A percentile compares a stretch with the other conserved stretches of the same genome.
phyloP scores from a whole-genome alignment of 2,329 filamentous ascomycete genomes.

The Blumeriella jaapii region DNA sequence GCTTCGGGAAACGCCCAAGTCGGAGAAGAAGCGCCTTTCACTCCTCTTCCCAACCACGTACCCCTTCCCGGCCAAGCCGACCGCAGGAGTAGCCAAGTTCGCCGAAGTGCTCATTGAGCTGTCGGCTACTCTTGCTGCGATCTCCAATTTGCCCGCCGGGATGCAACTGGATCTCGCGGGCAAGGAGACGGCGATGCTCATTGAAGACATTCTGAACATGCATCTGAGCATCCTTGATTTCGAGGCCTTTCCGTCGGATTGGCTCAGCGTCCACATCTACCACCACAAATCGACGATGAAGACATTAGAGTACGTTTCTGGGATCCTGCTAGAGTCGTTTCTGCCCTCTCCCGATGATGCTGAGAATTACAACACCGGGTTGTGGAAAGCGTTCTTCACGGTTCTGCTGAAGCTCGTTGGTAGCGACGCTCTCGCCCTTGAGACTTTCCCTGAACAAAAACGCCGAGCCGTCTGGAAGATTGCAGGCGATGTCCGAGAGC shows the following conservation, averaged over 20 bases:
- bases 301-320: conserved; percentile 70
- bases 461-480: conserved; percentile 97
- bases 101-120: conserved; percentile 86
- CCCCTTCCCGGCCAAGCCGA: conserved; percentile 68
- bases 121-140: conserved; percentile 72
- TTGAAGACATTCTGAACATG: conserved; percentile 71
- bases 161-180: conserved; percentile 67
- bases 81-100: conserved; percentile 48
- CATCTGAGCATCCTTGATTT: conserved; percentile 82
- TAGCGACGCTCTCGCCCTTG: conserved; percentile 77
- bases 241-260: conserved; percentile 77
- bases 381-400: conserved; percentile 91
- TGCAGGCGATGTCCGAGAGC: conserved; percentile 86
- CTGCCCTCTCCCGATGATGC: conserved; percentile 87
- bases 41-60: conserved; percentile 84
- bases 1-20: conserved; percentile 47
- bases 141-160: conserved; percentile 62
- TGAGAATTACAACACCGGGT: conserved; percentile 66
- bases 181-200: conserved; percentile 60
- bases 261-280: conserved; percentile 89
- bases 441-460: conserved; percentile 96
- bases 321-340: conserved; percentile 70
- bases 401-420: conserved; percentile 82
- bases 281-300: conserved; percentile 85
- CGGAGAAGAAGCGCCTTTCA: conserved; percentile 58